These are phyloP conservation scores for Candida corydali DNA, from an alignment of 805 yeast species.

Conservation along the genomic window DNA sequence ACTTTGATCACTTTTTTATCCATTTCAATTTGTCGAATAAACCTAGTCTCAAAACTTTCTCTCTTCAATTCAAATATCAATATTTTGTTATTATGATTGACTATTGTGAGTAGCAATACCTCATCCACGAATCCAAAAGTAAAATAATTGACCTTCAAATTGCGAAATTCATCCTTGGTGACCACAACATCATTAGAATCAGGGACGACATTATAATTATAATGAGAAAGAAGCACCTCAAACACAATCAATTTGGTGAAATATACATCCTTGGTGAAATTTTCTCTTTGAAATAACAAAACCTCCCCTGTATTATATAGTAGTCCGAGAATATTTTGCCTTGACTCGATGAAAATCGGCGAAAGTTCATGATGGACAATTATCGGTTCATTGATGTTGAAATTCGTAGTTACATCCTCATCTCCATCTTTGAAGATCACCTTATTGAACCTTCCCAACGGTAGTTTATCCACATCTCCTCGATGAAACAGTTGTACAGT, in stretches of 20 bases:
- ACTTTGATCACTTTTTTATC: slow-evolving; percentile 8
- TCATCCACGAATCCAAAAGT: slow-evolving; percentile 13
- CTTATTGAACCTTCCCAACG: slow-evolving; percentile 25
- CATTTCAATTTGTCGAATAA: background rate
- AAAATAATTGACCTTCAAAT: slow-evolving; percentile 25
- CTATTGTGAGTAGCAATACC: slow-evolving; percentile 3
- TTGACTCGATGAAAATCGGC: slow-evolving; percentile 16
- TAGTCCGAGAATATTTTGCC: slow-evolving; percentile 29
- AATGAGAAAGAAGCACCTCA: slow-evolving; percentile 19
- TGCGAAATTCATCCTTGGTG: slow-evolving; percentile 16
- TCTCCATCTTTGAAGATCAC: slow-evolving; percentile 22
- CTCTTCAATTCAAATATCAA: slow-evolving; percentile 5
- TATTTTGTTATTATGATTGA: slow-evolving; percentile 8
- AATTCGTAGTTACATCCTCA: slow-evolving; percentile 21
- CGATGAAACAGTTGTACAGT: slow-evolving; percentile 21
- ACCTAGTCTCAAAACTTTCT: background rate
- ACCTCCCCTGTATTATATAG: slow-evolving; percentile 37
- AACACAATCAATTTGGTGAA: slow-evolving; percentile 23
- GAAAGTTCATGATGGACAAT: slow-evolving; percentile 37
- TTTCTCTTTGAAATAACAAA: slow-evolving; percentile 24
- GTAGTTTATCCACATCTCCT: slow-evolving; percentile 24
- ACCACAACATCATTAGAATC: slow-evolving; percentile 18
- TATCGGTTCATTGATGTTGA: slow-evolving; percentile 27
- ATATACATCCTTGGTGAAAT: slow-evolving; percentile 20
- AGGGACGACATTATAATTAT: slow-evolving; percentile 14